Base-by-base conservation (phyloP, 306 rosid genomes). In the Ormosia emarginata region DNA sequence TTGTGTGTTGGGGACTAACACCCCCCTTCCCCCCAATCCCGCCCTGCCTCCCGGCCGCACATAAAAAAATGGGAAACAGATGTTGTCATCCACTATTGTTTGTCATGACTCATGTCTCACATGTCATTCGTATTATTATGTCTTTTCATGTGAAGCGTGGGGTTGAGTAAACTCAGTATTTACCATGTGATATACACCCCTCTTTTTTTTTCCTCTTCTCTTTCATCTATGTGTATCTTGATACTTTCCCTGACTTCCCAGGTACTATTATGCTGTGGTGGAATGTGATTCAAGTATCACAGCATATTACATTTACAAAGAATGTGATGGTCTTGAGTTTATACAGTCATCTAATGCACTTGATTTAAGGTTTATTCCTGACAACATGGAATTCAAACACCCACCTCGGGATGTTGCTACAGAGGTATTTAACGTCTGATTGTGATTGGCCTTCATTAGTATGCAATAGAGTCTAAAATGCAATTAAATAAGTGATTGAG, bases 351-450 rank as follows among this genome's bases (percentile, higher is more conserved):
- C 99, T 41, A 93, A 92, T 91, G 83, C 86, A 75, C 92, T 93
- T 62, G 98, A 95, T 76, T 85, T 95, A 82, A 92, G 99, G 86
- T 95, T 95, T 83, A 93, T 95, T 85, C 99, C 97, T 0, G 96
- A 95, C 68, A 82, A 92, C 5, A 88, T 93, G 98, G 89, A 92
- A 79, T 82, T 92, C 58, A 85, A 92, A 52, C 90, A 91, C 74
- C 86, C 92, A 33, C 96, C 99, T 13, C 86, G 79, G 53, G 97
- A 92, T 65, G 74, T 85, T 85, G 99, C 97, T 33, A 81, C 91
- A 1, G 93, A 92, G 98, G 99, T 95, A 87, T 78, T 70, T 71
- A 71, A 32, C 61, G 32, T 80, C 15, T 30, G 44, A 15, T 53
- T 18, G 13, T 58, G 13, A 9, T 61, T 44, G 5, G 15, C 24